Evolutionary conservation across 345 rosid species (phyloP).

Genomic region (Acer yangbiense): DNA sequence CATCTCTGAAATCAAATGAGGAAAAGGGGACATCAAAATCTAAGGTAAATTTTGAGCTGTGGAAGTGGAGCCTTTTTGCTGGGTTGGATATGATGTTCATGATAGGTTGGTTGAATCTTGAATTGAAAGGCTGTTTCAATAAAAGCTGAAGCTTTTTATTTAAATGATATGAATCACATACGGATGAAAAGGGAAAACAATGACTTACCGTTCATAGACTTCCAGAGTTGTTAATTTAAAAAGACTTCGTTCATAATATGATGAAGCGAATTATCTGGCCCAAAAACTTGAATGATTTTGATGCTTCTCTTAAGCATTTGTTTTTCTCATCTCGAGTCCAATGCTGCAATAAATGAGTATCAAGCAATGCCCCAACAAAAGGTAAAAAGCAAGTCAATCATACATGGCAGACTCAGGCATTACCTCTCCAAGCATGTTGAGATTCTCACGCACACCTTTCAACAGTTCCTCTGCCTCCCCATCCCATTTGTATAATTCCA

Average conservation of each 20-base stretch:
- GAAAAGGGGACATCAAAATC: not conserved
- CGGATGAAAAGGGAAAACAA: not conserved
- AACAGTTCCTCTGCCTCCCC: conserved; percentile 59
- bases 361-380: conserved; percentile 18
- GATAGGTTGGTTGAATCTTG: no score
- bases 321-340: conserved; percentile 81
- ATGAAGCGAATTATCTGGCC: conserved; percentile 88
- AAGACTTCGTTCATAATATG: conserved; percentile 37
- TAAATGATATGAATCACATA: not conserved
- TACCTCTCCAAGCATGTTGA: conserved; percentile 86
- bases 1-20: not conserved
- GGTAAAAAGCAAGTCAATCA: conserved; percentile 14
- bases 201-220: not conserved
- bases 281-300: conserved; percentile 69
- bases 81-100: no score
- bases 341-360: conserved; percentile 50
- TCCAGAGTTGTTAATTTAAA: conserved; percentile 2
- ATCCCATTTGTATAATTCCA: conserved; percentile 74
- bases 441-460: conserved; percentile 70
- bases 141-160: no score
- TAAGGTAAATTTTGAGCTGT: not conserved
- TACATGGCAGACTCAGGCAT: conserved; percentile 18
- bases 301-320: conserved; percentile 81
- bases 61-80: not conserved
- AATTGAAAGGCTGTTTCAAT: no score